phyloP scores from a whole-genome alignment of 257 asterid genomes.

The Gentiana dahurica region DNA sequence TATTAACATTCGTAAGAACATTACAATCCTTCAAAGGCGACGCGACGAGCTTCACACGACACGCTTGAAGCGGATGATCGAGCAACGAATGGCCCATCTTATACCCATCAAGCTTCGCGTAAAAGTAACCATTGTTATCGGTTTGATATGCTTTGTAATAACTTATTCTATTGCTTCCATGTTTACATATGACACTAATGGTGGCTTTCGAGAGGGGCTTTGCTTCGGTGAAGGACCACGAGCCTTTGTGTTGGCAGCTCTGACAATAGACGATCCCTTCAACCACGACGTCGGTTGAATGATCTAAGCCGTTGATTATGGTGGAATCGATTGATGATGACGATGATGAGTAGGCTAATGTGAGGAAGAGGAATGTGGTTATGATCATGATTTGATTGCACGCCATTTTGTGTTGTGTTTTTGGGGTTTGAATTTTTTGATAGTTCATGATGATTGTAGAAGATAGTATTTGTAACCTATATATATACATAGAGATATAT shows the following conservation, averaged over 20 bases:
- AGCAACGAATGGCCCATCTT: constrained; percentile 51
- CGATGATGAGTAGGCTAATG: constrained; percentile 23
- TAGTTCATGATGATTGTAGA: no score
- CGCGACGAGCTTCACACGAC: constrained; percentile 61
- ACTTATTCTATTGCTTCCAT: constrained; percentile 49
- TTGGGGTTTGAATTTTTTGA: neutral
- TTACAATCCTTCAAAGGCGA: constrained; percentile 53
- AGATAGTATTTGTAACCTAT: no score
- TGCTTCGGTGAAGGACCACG: constrained; percentile 53
- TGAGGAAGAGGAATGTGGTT: constrained; percentile 31
- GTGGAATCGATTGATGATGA: constrained; percentile 6
- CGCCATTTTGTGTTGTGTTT: constrained; percentile 33
- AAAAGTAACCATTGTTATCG: constrained; percentile 56
- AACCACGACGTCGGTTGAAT: constrained; percentile 42
- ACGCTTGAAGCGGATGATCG: constrained; percentile 88
- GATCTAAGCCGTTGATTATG: neutral
- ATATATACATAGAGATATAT: no score
- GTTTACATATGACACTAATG: constrained; percentile 73
- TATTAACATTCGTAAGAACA: constrained; percentile 52
- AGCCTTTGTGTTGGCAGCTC: constrained; percentile 40
- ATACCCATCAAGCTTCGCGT: constrained; percentile 66
- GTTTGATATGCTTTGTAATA: constrained; percentile 64
- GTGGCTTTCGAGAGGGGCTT: constrained; percentile 47
- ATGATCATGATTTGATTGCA: constrained; percentile 25
- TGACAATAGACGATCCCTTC: constrained; percentile 85